Base-by-base conservation (phyloP, 805 yeast genomes). In the Komagataella phaffii region DNA sequence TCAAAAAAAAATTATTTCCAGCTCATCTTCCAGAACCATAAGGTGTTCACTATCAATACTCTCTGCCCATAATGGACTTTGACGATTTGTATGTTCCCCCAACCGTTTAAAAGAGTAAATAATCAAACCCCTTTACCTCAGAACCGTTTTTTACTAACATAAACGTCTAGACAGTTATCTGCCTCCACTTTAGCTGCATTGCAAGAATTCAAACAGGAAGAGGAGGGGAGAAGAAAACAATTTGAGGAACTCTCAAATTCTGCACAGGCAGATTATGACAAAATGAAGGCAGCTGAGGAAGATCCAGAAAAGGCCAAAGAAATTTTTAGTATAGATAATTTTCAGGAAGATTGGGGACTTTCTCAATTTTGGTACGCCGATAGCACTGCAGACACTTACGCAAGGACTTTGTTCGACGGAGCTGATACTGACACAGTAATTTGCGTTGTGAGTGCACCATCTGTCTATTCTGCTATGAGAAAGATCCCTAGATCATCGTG, bases 321-420 rank as follows among this genome's bases (percentile, higher is more conserved):
- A 19, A 44, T 51, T 10, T 50, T 61, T 10, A 53, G 64, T 18
- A 90, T 90, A 65, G 87, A 83, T 51, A 72, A 79, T 44, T 89
- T 89, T 64, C 74, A 85, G 61, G 96, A 89, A 65, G 96, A 89
- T 66, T 89, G 97, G 97, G 93, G 88, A 61, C 72, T 90, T 44
- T 88, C 96, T 1, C 97, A 89, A 65, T 89, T 89, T 67, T 89
- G 97, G 89, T 89, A 88, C 61, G 69, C 75, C 52, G 90, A 88
- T 54, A 66, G 70, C 2, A 89, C 96, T 0, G 89, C 96, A 0
- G 75, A 73, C 50, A 61, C 67, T 0, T 64, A 88, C 17, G 93
- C 88, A 0, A 77, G 76, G 54, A 93, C 87, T 6, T 69, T 88
- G 46, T 65, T 88, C 12, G 86, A 82, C 43, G 93, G 88, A 6